Percentiles rank a stretch among this genome's conserved stretches.
Evolutionary conservation across 2,329 filamentous ascomycete genomes (phyloP).

Genomic region (Venturia asperata): DNA sequence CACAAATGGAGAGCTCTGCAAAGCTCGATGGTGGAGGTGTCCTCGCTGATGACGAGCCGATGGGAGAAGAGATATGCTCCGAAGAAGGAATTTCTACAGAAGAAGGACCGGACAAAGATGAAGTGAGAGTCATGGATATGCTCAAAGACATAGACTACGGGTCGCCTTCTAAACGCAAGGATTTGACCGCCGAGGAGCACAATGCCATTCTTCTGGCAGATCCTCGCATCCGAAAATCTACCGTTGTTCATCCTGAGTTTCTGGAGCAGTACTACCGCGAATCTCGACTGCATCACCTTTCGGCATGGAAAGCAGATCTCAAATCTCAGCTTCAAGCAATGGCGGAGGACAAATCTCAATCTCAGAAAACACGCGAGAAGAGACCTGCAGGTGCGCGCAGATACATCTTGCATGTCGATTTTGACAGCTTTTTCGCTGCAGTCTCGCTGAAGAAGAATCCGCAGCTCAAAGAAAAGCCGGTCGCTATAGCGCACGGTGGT

Average conservation of each 20-base stretch:
- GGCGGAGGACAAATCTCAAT: constrained; percentile 59
- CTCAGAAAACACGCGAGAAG: constrained; percentile 46
- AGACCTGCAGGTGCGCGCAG: constrained; percentile 57
- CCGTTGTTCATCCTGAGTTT: constrained; percentile 87
- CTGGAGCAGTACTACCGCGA: constrained; percentile 92
- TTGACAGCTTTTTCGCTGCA: constrained; percentile 96
- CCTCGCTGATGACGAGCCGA: not conserved
- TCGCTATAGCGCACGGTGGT: constrained; percentile 79
- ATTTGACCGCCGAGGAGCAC: constrained; percentile 82
- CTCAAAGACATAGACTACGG: constrained; percentile 6
- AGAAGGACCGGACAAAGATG: not conserved
- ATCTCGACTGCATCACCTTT: constrained; percentile 88
- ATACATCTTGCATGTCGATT: constrained; percentile 93
- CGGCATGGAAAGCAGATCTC: constrained; percentile 91
- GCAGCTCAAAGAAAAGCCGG: constrained; percentile 68
- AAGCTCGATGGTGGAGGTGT: not conserved
- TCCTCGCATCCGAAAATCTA: constrained; percentile 78
- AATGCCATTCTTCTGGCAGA: constrained; percentile 80
- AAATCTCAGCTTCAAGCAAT: constrained; percentile 82
- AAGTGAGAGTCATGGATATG: constrained; percentile 10
- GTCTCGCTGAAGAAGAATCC: constrained; percentile 77
- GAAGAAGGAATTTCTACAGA: not conserved
- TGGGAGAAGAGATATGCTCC: not conserved
- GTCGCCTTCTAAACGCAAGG: constrained; percentile 28
- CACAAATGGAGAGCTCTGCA: not conserved